These are phyloP conservation scores for Rutstroemia sp. DNA, from an alignment of 2,329 filamentous ascomycete genomes.

Conservation along the genomic window DNA sequence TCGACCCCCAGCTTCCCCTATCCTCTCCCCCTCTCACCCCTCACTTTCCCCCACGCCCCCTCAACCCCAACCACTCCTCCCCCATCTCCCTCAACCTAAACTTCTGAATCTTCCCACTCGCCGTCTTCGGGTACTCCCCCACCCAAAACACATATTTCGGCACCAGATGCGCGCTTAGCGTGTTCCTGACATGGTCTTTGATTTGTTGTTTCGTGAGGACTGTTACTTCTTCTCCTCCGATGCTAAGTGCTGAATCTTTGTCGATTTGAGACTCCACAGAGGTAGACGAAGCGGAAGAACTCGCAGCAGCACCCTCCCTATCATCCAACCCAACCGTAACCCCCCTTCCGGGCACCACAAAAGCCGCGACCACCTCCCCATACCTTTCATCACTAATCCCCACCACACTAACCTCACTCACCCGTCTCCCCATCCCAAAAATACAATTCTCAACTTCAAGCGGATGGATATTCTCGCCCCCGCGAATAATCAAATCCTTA, in stretches of 20 bases:
- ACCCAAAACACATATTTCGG: constrained; percentile 89
- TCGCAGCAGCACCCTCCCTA: constrained; percentile 11
- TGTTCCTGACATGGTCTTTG: constrained; percentile 62
- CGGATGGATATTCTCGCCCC: constrained; percentile 93
- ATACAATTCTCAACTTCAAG: constrained; percentile 88
- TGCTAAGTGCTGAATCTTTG: too few relatives aligned
- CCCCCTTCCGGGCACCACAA: constrained; percentile 52
- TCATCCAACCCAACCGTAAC: constrained; percentile 18
- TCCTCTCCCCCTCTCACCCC: not conserved
- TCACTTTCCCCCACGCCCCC: not conserved
- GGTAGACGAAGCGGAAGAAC: not conserved
- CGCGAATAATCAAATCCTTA: constrained; percentile 92
- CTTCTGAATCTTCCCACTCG: constrained; percentile 95
- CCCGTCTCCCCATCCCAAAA: constrained; percentile 56
- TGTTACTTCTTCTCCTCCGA: too few relatives aligned
- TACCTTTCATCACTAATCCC: constrained; percentile 76
- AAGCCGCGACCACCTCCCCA: constrained; percentile 82
- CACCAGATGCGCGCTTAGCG: constrained; percentile 67
- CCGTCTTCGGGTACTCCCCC: constrained; percentile 83
- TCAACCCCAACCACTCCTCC: not conserved
- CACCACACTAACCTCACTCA: constrained; percentile 75
- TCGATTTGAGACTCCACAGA: too few relatives aligned
- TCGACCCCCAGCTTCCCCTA: not conserved
- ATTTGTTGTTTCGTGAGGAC: constrained; percentile 55
- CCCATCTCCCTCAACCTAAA: constrained; percentile 65